Conservation (phyloP, 345 rosid species). For the Carallia pectinifolia region DNA sequence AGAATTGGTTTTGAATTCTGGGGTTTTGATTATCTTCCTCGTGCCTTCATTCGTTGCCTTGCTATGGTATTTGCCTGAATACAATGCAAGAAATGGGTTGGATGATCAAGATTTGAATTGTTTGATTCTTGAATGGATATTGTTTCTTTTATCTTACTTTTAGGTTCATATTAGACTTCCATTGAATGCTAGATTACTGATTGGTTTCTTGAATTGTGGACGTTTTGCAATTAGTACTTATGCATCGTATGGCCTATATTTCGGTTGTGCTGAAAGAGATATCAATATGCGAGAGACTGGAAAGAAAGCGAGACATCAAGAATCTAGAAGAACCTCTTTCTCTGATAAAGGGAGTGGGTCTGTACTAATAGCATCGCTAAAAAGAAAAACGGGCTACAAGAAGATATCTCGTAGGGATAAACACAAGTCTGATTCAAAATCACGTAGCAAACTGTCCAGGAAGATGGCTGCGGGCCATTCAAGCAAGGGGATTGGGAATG, state of each 20-base stretch:
- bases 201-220: too few relatives aligned
- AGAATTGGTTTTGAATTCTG: not conserved
- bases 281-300: conserved; percentile 38
- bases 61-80: not conserved
- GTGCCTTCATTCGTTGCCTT: not conserved
- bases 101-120: conserved; percentile 4
- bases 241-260: not conserved
- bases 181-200: not conserved
- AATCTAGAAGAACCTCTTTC: conserved; percentile 28
- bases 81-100: not conserved
- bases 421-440: conserved; percentile 26
- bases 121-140: conserved; percentile 1
- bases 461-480: conserved; percentile 16
- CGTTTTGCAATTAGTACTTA: not conserved
- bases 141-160: not conserved
- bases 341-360: conserved; percentile 40
- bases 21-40: too few relatives aligned
- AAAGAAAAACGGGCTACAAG: conserved; percentile 30
- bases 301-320: conserved; percentile 26
- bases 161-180: not conserved
- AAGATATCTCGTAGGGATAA: conserved; percentile 26
- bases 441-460: conserved; percentile 31
- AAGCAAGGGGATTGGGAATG: conserved; percentile 26
- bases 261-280: conserved; percentile 18
- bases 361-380: conserved; percentile 44